Evolutionary conservation across 495 filamentous ascomycete species (phyloP), one percentile per base, ranked within the genome.

Genomic region (Hypoxylon fragiforme): DNA sequence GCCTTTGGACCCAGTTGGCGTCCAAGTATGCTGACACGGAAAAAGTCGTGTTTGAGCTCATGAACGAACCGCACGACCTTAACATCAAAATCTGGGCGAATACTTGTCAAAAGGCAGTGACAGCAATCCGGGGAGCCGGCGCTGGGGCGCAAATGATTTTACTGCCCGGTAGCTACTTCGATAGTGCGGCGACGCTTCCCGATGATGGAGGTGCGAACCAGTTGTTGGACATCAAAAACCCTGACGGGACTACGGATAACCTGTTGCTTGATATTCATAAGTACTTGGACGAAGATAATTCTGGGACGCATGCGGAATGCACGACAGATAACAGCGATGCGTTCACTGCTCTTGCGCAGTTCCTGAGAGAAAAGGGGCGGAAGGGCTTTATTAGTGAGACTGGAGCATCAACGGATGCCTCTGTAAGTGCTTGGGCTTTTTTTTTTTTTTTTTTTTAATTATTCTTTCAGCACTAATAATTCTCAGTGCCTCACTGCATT

Each of bases 21-120:
- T 72, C 63, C 8, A 78, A 81, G 43, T 85, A 85, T 53, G 73
- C 70, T 14, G 41, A 24, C 6, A 47, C 74, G n/a, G 40, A 68
- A 3, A 78, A 75, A 11, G 67, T 84, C 18, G 65, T 77, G n/a
- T 84, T 85, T 65, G 82, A 82, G 28, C 63, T 85, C 36, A 84
- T 85, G 78, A 86, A 85, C 62, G 83, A 86, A 63, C 81, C 83
- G 3, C 81, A 82, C 45, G 60, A 79, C 28, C 65, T 75, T 22
- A 70, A 79, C 52, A 71, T 84, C 42, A 57, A 35, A 18, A 53
- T 37, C 0, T 84, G 81, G 81, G 79, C 77, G 0, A 50, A 64
- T 3, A 81, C 79, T 0, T 76, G 77, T 36, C 82, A 85, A 60
- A 71, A 73, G 13, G 78, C 69, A 35, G 80, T 87, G 1, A 79